Base-by-base conservation (phyloP, 192 early-diverging fungal species). In the Coemansia sp. region DNA sequence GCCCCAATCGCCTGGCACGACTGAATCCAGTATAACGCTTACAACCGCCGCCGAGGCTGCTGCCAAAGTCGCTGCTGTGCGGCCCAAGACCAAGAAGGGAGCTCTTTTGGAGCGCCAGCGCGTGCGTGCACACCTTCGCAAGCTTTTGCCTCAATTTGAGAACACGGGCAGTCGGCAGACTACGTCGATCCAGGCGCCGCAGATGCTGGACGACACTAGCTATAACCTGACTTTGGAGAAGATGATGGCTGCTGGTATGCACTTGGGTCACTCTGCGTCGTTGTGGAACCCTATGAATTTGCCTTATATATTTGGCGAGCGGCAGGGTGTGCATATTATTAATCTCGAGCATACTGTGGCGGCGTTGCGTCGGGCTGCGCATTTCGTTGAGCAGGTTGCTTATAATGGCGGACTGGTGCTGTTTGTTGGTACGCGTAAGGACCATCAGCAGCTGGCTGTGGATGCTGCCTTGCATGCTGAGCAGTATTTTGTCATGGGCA, bases 301-400 rank as follows among this genome's bases (percentile, higher is more conserved):
- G 58, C 91, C 93, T 7, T 95, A 89, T 77, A 95, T 98, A 49
- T 94, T 91, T 74, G 97, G 97, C 62, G 87, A 89, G 24, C 91
- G 97, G 49, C 80, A 91, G 47, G 95, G 95, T 33, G 90, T 97
- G 39, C 92, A 92, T 71, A 92, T 98, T 65, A 96, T 98, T 84
- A 95, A 98, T 74, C 76, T 96, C 55, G 95, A 98, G 68, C 92
- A 95, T 46, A 97, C 97, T 1, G 76, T 97, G 65, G 89, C 89
- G 3, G 87, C 90, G 40, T 85, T 98, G 29, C 87, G 95, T 36
- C 88, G 95, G 46, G 94, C 97, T 6, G 88, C 89, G 62, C 88
- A 87, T 49, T 87, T 96, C 22, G 87, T 88, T 11, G 73, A 87
- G 22, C 87, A 89, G 31, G 89, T 96, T 5, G 89, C 94, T 33